Evolutionary conservation across 768 basidiomycete species (phyloP), one percentile per base, ranked within the genome.

Genomic region (Suillus bovinus): DNA sequence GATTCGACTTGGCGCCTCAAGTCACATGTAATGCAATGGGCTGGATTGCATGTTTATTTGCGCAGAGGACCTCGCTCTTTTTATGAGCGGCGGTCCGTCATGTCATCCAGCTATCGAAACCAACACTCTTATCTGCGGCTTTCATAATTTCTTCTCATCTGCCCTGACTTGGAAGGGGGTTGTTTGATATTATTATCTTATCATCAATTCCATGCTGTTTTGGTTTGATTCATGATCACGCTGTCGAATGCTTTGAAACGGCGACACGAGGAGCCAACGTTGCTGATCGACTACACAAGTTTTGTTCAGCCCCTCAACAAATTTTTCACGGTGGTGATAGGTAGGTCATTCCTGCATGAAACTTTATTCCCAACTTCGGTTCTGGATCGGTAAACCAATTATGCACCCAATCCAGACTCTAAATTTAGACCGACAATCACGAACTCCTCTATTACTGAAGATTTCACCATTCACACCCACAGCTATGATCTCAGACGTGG

Each of bases 341-440:
- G 34, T 24, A 22, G 34, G 53, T 36, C 8, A 53, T 54, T 34
- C 22, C 7, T 54, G n/a, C n/a, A n/a, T n/a, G n/a, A n/a, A n/a
- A n/a, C n/a, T n/a, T n/a, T n/a, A n/a, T n/a, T n/a, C n/a, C n/a
- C n/a, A n/a, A n/a, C n/a, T n/a, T n/a, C n/a, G n/a, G n/a, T n/a
- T n/a, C n/a, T n/a, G n/a, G n/a, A 49, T 31, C 29, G 52, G 33
- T 5, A 38, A 55, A 27, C 24, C 9, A n/a, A 38, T 34, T 22
- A 17, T 20, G 9, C 29, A 22, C 33, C n/a, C 13, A 55, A n/a
- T 24, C 22, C 34, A 17, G 54, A 17, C 17, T 11, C 54, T 56
- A 56, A 56, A 56, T 38, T 56, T 56, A 56, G 36, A 38, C 34
- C 34, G 14, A 55, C 54, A 38, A 55, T 38, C n/a, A 36, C 54